phyloP scores from a whole-genome alignment of 805 yeast species.

The Starmerella apicola region DNA sequence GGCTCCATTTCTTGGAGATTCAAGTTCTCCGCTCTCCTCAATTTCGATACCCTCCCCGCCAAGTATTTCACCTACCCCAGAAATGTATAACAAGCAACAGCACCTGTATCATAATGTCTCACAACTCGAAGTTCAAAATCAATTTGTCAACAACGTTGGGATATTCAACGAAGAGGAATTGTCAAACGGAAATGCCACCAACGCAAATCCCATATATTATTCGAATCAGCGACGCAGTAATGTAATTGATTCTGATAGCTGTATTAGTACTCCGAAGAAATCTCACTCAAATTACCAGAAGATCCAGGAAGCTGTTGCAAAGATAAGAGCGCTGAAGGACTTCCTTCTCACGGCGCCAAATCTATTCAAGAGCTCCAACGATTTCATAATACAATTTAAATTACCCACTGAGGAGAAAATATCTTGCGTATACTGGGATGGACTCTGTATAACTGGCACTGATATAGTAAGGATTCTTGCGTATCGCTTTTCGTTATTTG shows the following conservation, averaged over 20 bases:
- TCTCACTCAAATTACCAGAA: no score
- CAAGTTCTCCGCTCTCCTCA: background rate
- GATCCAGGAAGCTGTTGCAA: no score
- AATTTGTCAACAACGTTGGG: background rate
- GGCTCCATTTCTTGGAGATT: background rate
- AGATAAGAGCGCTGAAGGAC: constrained; percentile 42
- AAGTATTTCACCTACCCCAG: constrained; percentile 1
- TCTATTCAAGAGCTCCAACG: constrained; percentile 77
- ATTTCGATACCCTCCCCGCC: constrained; percentile 2
- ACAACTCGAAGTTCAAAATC: background rate
- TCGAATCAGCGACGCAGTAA: no score
- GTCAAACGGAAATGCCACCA: no score
- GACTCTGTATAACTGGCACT: constrained; percentile 82
- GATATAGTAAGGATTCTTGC: constrained; percentile 87
- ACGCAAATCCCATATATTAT: no score
- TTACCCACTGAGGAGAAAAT: constrained; percentile 81
- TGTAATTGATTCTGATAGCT: no score
- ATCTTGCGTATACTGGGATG: constrained; percentile 85
- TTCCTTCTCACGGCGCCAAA: constrained; percentile 91
- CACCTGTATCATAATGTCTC: background rate
- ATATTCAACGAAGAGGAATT: no score
- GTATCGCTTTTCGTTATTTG: constrained; percentile 81
- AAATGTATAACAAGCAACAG: background rate
- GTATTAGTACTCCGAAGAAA: no score
- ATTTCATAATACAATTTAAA: constrained; percentile 73